These are phyloP conservation scores for Podospora pseudopauciseta DNA, from an alignment of 495 filamentous ascomycete genomes.

Conservation along the genomic window DNA sequence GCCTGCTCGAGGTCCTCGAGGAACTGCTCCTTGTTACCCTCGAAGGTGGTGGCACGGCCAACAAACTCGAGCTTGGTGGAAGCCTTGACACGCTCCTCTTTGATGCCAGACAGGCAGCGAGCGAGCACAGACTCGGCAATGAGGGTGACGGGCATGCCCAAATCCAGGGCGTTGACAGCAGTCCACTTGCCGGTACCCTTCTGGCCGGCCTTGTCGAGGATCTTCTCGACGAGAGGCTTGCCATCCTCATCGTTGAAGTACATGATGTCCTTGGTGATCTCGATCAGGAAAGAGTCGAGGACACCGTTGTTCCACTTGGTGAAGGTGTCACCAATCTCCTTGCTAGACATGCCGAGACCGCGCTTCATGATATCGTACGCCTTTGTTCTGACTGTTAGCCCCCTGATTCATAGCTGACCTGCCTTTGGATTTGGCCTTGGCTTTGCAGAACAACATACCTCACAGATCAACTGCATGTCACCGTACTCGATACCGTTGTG, in stretches of 20 bases:
- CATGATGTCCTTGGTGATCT: constrained; percentile 97
- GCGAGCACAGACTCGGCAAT: constrained; percentile 97
- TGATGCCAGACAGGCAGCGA: constrained; percentile 89
- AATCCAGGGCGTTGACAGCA: constrained; percentile 95
- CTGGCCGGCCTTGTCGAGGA: constrained; percentile 96
- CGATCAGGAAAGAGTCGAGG: constrained; percentile 97
- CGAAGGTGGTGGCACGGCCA: constrained; percentile 74
- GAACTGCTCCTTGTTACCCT: constrained; percentile 87
- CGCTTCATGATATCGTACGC: constrained; percentile 99
- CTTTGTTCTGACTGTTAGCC: constrained; percentile 45
- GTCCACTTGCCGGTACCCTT: constrained; percentile 99
- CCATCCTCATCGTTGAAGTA: constrained; percentile 95
- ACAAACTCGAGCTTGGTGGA: constrained; percentile 66
- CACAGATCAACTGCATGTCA: constrained; percentile 99
- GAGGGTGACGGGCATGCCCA: constrained; percentile 97
- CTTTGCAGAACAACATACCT: constrained; percentile 54
- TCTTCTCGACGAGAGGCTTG: constrained; percentile 90
- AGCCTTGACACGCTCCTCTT: constrained; percentile 86
- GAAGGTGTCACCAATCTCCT: constrained; percentile 94
- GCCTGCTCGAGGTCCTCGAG: constrained; percentile 97
- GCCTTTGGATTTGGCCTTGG: background rate
- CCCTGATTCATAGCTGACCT: background rate
- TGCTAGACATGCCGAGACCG: constrained; percentile 74
- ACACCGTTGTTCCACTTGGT: constrained; percentile 98
- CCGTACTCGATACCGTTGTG: constrained; percentile 99